Evolutionary conservation across 305 asterid species (phyloP).

Genomic region (Fraxinus ornus): DNA sequence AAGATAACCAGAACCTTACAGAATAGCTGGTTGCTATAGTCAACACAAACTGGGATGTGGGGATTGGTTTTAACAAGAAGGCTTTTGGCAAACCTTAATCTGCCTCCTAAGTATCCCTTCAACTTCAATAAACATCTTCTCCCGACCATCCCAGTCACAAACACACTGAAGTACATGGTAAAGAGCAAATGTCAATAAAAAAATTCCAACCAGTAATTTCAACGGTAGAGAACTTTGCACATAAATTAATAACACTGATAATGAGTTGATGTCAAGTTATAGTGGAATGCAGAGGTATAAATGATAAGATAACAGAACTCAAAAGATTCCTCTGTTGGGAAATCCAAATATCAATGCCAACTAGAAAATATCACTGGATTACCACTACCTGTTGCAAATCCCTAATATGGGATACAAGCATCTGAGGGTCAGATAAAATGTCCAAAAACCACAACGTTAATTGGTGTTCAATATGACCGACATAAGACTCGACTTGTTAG

Average conservation of each 20-base stretch:
- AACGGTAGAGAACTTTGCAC: slow-evolving; percentile 7
- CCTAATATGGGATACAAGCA: background rate
- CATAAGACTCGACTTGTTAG: too few species aligned
- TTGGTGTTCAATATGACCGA: too few species aligned
- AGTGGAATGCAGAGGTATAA: background rate
- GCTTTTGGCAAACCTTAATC: slow-evolving; percentile 62
- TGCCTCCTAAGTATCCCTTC: slow-evolving; percentile 91
- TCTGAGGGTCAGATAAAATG: background rate
- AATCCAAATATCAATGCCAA: background rate
- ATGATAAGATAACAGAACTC: background rate
- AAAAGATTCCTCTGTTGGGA: background rate
- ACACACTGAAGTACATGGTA: slow-evolving; percentile 59
- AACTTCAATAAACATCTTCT: slow-evolving; percentile 84
- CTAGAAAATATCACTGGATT: background rate
- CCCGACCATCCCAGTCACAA: slow-evolving; percentile 97
- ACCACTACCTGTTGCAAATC: background rate
- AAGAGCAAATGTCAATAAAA: slow-evolving; percentile 11
- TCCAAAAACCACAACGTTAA: background rate
- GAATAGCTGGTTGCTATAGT: background rate
- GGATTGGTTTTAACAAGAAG: slow-evolving; percentile 8
- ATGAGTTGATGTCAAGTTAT: background rate
- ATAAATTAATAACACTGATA: background rate
- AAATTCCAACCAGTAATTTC: background rate
- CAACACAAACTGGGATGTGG: slow-evolving; percentile 13
- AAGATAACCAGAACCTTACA: slow-evolving; percentile 10